These are phyloP conservation scores for Plectosphaerella plurivora DNA, from an alignment of 2,329 filamentous ascomycete species.

Conservation along the genomic window DNA sequence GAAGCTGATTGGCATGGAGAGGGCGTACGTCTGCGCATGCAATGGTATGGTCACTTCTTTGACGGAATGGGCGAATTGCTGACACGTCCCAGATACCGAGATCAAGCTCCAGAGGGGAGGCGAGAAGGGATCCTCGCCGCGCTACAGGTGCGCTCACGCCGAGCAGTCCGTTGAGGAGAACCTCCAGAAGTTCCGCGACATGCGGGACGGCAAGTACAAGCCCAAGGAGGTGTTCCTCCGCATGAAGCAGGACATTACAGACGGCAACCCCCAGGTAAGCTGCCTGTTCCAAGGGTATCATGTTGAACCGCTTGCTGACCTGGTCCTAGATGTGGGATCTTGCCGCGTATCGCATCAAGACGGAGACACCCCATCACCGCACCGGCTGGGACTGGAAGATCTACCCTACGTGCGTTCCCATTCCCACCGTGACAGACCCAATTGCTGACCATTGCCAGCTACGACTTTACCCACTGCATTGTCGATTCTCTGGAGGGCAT, in stretches of 20 bases:
- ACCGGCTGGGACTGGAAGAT: conserved; percentile 85
- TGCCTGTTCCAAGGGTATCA: background rate
- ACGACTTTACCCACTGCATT: conserved; percentile 87
- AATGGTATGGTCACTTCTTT: conserved; percentile 35
- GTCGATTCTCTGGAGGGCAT: conserved; percentile 92
- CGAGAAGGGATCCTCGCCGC: conserved; percentile 60
- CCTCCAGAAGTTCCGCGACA: conserved; percentile 76
- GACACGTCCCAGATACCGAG: conserved; percentile 53
- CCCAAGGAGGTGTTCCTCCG: conserved; percentile 78
- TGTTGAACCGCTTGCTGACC: background rate
- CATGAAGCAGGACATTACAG: conserved; percentile 86
- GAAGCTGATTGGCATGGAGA: conserved; percentile 68
- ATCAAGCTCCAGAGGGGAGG: conserved; percentile 86
- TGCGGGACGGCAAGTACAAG: conserved; percentile 88
- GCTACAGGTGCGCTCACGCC: conserved; percentile 79
- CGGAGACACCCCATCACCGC: conserved; percentile 66
- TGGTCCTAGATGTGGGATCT: conserved; percentile 86
- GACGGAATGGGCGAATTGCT: background rate
- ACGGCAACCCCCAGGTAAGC: conserved; percentile 69
- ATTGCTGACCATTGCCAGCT: conserved; percentile 27
- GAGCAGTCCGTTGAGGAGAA: conserved; percentile 71
- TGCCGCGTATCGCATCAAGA: conserved; percentile 80
- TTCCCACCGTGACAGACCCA: background rate
- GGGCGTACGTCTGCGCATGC: conserved; percentile 85
- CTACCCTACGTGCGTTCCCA: conserved; percentile 62